These are phyloP conservation scores for Erythrobasidium yunnanense DNA, from an alignment of 768 basidiomycete genomes.

Conservation along the genomic window DNA sequence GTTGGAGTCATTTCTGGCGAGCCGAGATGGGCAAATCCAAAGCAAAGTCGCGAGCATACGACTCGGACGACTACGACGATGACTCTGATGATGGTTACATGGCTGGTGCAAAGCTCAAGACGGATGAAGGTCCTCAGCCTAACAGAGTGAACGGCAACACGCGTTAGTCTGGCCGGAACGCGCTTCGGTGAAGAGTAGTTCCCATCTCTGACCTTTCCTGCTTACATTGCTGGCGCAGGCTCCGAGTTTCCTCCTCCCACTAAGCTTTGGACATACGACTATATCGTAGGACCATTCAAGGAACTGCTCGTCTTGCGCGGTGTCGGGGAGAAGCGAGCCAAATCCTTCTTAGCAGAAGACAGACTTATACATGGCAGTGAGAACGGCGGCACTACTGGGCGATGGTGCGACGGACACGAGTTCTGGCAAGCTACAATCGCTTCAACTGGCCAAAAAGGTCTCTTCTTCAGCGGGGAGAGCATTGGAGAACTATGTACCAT, in stretches of 20 bases:
- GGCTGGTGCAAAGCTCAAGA: not conserved
- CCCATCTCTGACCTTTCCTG: not conserved
- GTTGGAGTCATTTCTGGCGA: no score
- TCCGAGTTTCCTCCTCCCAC: not conserved
- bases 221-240: no score
- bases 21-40: not conserved
- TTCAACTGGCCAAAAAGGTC: not conserved
- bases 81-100: not conserved
- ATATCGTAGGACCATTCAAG: conserved; percentile 7
- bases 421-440: conserved; percentile 12
- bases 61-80: conserved; percentile 16
- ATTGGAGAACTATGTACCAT: conserved; percentile 18
- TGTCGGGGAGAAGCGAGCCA: conserved; percentile 1
- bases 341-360: conserved; percentile 9
- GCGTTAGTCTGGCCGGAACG: not conserved
- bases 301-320: not conserved
- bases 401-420: not conserved
- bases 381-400: not conserved
- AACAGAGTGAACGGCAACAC: not conserved
- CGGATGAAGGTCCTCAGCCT: not conserved
- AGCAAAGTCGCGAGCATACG: not conserved
- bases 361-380: not conserved
- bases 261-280: conserved; percentile 3
- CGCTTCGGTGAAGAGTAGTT: not conserved
- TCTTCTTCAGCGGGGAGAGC: conserved; percentile 15